Base-by-base conservation (phyloP, 805 yeast genomes). In the Starmera quercuum region DNA sequence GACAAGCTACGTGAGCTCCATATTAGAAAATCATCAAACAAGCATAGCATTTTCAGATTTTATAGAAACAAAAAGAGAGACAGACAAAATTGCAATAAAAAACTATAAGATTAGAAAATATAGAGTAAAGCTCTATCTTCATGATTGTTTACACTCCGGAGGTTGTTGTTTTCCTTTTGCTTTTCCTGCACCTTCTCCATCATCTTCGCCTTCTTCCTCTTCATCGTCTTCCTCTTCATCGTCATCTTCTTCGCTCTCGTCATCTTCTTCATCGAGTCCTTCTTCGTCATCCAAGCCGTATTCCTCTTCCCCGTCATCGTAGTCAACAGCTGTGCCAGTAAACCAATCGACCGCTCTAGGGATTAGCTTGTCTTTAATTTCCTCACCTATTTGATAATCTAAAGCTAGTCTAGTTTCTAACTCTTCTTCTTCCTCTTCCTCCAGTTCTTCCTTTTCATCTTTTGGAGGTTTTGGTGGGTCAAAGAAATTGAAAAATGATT, bases 301-400 rank as follows among this genome's bases (percentile, higher is more conserved):
- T 4, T 70, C 80, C 3, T 69, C 80, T 15, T 65, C 75, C 4
- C 69, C 80, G 13, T 73, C 84, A 8, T 71, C 86, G 11, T 73
- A 75, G 37, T 83, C 95, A 38, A 90, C 71, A 17, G 98, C 98
- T 45, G 86, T 86, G 31, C 98, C 98, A 8, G 98, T 90, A 60
- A 87, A 92, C 97, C 98, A 92, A 59, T 90, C 97, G 51, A 92
- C 74, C 33, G 97, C 97, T 56, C 96, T 78, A 42, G 97, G 97
- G 42, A 92, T 80, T 55, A 92, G 73, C 60, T 92, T 83, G 60
- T 92, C 97, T 68, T 92, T 92, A 58, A 92, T 75, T 53, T 88
- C 88, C 63, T 92, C 98, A 42, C 97, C 98, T 42, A 92, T 70
- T 54, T 87, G 92, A 66, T 92, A 92, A 63, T 92, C 98, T 49